phyloP scores from a whole-genome alignment of 2,329 filamentous ascomycete species.

The Aspergillus ochraceoroseus region DNA sequence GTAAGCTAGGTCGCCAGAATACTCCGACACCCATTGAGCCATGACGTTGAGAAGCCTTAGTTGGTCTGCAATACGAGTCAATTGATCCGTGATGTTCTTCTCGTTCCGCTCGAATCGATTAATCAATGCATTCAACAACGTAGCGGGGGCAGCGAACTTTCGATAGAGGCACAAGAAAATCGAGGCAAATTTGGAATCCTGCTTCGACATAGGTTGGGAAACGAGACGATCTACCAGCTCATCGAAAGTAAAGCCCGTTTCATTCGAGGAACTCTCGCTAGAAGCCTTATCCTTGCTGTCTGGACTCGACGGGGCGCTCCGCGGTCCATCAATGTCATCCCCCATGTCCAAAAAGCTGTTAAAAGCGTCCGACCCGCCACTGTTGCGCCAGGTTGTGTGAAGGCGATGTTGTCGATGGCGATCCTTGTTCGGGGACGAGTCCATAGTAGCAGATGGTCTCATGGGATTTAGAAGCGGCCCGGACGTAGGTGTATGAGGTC shows the following conservation, averaged over 20 bases:
- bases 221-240: constrained; percentile 84
- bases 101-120: constrained; percentile 64
- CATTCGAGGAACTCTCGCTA: constrained; percentile 31
- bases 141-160: constrained; percentile 78
- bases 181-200: constrained; percentile 82
- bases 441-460: constrained; percentile 29
- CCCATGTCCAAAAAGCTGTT: constrained; percentile 43
- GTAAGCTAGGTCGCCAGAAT: constrained; percentile 89
- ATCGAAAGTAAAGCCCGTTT: constrained; percentile 48
- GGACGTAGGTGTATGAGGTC: constrained; percentile 45
- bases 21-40: constrained; percentile 81
- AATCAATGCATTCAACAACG: constrained; percentile 69
- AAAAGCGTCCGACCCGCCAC: constrained; percentile 41
- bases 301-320: constrained; percentile 28
- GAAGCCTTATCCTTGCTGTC: constrained; percentile 32
- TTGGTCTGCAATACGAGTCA: constrained; percentile 75
- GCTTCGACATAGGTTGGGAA: constrained; percentile 71
- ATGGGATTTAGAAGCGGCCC: constrained; percentile 34
- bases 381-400: constrained; percentile 38
- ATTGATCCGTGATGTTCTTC: constrained; percentile 63
- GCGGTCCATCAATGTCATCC: constrained; percentile 37
- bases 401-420: constrained; percentile 32
- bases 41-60: constrained; percentile 77
- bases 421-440: constrained; percentile 30
- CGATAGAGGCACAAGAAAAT: constrained; percentile 91